Conservation (phyloP, 352 stramenopile genomes). For the Phytophthora crassamura region DNA sequence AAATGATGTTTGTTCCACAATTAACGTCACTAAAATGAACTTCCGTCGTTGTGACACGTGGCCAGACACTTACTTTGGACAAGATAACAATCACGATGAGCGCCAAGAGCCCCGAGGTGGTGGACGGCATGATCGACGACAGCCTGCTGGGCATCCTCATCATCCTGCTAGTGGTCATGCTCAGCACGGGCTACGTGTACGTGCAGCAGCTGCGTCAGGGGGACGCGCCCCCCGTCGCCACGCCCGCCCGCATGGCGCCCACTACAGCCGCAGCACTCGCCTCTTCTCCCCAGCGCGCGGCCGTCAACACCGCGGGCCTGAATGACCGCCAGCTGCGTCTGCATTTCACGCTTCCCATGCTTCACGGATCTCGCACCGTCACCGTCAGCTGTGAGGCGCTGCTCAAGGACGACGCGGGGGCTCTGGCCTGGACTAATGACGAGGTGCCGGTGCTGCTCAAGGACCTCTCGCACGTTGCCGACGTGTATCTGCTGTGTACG, state of each 20-base stretch:
- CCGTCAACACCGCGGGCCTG: constrained; percentile 47
- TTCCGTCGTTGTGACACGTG: constrained; percentile 18
- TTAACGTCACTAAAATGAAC: constrained; percentile 17
- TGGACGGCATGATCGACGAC: constrained; percentile 71
- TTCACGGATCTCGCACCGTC: constrained; percentile 66
- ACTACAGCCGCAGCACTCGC: constrained; percentile 18
- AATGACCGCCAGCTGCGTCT: constrained; percentile 62
- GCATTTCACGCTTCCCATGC: constrained; percentile 64
- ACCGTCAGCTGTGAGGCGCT: constrained; percentile 73
- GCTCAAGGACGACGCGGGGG: constrained; percentile 35
- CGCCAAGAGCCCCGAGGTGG: constrained; percentile 49
- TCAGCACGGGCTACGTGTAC: constrained; percentile 81
- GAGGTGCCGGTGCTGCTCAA: constrained; percentile 56
- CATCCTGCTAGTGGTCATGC: constrained; percentile 71
- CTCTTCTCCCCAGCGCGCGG: constrained; percentile 18
- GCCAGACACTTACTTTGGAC: constrained; percentile 2
- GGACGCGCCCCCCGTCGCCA: constrained; percentile 1
- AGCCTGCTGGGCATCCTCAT: constrained; percentile 73
- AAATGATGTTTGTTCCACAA: constrained; percentile 2
- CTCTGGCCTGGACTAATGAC: constrained; percentile 54
- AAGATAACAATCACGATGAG: constrained; percentile 27
- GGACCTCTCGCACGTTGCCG: constrained; percentile 63
- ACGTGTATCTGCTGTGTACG: constrained; percentile 75
- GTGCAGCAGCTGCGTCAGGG: constrained; percentile 63
- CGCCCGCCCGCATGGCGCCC: constrained; percentile 21